These are phyloP conservation scores for Rhodosporidiobolus odoratus DNA, from an alignment of 768 basidiomycete genomes.

Conservation along the genomic window DNA sequence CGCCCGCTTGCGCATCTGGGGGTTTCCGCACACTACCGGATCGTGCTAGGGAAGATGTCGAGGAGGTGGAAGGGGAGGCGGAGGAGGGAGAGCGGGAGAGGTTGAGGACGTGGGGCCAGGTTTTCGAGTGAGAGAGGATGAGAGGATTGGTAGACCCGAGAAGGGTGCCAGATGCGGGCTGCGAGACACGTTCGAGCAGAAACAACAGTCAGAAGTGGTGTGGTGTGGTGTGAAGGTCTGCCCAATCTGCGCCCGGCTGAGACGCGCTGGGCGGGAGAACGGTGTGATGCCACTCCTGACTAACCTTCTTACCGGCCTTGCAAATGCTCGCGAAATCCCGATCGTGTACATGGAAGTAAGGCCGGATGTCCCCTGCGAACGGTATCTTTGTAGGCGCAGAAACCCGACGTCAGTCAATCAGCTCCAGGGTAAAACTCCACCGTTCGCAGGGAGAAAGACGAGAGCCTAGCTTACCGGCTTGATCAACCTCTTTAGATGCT, in stretches of 20 bases:
- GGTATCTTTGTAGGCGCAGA: constrained; percentile 61
- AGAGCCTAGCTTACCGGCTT: constrained; percentile 68
- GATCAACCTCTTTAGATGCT: constrained; percentile 84
- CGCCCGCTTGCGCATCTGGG: no score
- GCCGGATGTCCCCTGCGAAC: constrained; percentile 74
- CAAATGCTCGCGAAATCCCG: constrained; percentile 54
- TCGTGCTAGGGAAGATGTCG: background rate
- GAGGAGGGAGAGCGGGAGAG: constrained; percentile 50
- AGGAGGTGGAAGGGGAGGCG: background rate
- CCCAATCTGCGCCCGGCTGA: no score
- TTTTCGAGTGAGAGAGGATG: constrained; percentile 68
- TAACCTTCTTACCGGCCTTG: constrained; percentile 59
- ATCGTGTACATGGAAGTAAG: constrained; percentile 97
- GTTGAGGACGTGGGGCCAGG: constrained; percentile 77
- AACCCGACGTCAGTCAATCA: background rate
- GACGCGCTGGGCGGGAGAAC: no score
- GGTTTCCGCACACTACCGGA: background rate
- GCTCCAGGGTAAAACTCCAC: background rate
- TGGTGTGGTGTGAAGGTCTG: no score
- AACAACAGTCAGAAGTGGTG: no score
- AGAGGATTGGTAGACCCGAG: constrained; percentile 86
- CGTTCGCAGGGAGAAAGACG: no score
- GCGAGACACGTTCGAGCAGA: no score
- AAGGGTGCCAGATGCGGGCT: constrained; percentile 57
- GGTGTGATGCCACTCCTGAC: no score